Evolutionary conservation across 495 filamentous ascomycete genomes (phyloP), one percentile per base, ranked within the genome.

Genomic region (Parathielavia appendiculata): DNA sequence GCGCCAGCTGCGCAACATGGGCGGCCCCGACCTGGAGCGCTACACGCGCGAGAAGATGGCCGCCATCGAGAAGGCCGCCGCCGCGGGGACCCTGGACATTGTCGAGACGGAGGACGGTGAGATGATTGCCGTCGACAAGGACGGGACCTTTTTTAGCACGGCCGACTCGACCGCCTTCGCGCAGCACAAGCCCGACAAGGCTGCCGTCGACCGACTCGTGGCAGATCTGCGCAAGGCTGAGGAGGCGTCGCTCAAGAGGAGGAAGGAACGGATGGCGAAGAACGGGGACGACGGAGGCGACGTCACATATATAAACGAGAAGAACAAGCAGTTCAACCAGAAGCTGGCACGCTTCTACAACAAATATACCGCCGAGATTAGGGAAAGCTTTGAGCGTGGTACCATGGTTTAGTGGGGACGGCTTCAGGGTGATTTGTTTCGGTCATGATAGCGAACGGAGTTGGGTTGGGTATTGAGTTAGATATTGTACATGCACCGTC

Each of bases 241-340:
- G 75, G 91, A 95, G 63, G 76, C 81, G 32, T 76, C 90, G 38
- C 71, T 96, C 73, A 89, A 88, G 80, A 92, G 93, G 77, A 82
- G 89, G 62, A 85, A 81, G 68, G 89, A 91, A 58, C 81, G 90
- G 56, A 83, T 80, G 71, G 84, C 81, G 14, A 82, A 89, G 61
- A 88, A 89, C 22, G 84, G 81, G 49, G 83, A 86, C 47, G 90
- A 91, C 36, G 83, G 81, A 34, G 85, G 83, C 26, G 93, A 98
- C 70, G 89, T 97, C 58, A 97, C 95, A 11, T 97, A 95, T 74
- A 98, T 98, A 80, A 98, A 98, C 73, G 91, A 96, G 73, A 97
- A 97, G 87, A 95, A 95, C 79, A 95, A 95, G 79, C 90, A 96
- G 77, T 97, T 98, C 77, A 98, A 98, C 81, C 87, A 93, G 76